phyloP scores from a whole-genome alignment of 768 basidiomycete species.

The Mycena belliarum region DNA sequence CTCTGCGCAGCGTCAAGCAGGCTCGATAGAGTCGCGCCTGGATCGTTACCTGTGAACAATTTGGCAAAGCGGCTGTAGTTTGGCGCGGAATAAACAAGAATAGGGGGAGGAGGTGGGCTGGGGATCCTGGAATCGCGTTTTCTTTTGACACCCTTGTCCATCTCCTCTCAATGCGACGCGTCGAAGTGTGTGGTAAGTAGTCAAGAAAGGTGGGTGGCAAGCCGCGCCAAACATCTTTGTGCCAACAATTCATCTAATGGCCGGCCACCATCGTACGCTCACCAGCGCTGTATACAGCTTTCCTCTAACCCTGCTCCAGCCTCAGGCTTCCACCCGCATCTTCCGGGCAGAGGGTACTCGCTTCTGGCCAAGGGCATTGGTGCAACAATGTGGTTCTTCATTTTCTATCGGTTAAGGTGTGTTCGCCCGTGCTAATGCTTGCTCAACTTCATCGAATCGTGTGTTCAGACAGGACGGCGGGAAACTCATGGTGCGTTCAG shows the following conservation, averaged over 20 bases:
- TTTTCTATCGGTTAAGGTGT: slow-evolving; percentile 93
- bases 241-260: slow-evolving; percentile 26
- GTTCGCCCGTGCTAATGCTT: slow-evolving; percentile 28
- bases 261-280: slow-evolving; percentile 34
- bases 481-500: slow-evolving; percentile 61
- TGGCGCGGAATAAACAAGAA: slow-evolving; percentile 46
- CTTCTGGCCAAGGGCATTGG: slow-evolving; percentile 85
- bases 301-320: slow-evolving; percentile 34
- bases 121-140: slow-evolving; percentile 38
- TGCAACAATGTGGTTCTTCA: slow-evolving; percentile 98
- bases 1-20: slow-evolving; percentile 41
- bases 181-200: slow-evolving; percentile 7
- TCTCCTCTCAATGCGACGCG: slow-evolving; percentile 22
- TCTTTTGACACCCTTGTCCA: slow-evolving; percentile 43
- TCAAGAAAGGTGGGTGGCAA: not conserved
- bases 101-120: slow-evolving; percentile 26
- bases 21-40: slow-evolving; percentile 9
- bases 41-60: slow-evolving; percentile 50
- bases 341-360: slow-evolving; percentile 74
- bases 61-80: slow-evolving; percentile 49
- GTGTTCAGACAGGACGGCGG: slow-evolving; percentile 68
- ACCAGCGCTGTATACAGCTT: not conserved
- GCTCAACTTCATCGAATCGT: not conserved
- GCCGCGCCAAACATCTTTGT: not conserved
- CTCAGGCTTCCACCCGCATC: slow-evolving; percentile 86